Evolutionary conservation across 2,329 filamentous ascomycete genomes (phyloP).

Genomic region (Phyllosticta citriasiana): DNA sequence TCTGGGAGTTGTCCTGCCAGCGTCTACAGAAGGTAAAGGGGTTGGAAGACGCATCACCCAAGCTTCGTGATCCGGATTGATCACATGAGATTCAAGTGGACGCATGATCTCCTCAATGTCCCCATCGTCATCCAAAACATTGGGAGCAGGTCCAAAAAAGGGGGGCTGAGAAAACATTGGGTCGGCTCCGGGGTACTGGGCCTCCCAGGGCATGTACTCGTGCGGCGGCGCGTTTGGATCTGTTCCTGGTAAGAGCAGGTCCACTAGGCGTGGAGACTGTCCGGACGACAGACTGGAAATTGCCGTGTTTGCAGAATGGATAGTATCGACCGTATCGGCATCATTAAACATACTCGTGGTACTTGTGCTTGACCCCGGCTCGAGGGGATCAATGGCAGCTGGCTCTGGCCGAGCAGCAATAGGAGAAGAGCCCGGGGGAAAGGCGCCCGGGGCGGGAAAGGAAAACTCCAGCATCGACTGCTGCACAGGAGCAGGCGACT

Average conservation of each 20-base stretch:
- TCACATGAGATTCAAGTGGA: constrained; percentile 15
- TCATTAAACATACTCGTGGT: constrained; percentile 30
- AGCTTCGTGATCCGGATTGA: constrained; percentile 20
- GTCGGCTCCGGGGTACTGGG: constrained; percentile 20
- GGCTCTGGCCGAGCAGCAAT: constrained; percentile 15
- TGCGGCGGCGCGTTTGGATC: constrained; percentile 35
- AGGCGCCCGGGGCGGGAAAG: constrained; percentile 11
- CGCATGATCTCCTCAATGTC: constrained; percentile 48
- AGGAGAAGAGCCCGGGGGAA: constrained; percentile 10
- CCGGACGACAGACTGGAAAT: constrained; percentile 31
- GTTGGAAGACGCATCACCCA: constrained; percentile 32
- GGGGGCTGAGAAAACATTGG: constrained; percentile 23
- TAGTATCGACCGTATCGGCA: constrained; percentile 20
- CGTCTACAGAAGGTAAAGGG: constrained; percentile 23
- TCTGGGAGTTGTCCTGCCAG: constrained; percentile 12
- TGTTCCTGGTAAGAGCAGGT: constrained; percentile 39
- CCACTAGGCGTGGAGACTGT: constrained; percentile 38
- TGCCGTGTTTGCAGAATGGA: constrained; percentile 19
- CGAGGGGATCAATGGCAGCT: constrained; percentile 18
- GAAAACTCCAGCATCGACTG: constrained; percentile 4
- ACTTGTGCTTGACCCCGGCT: constrained; percentile 24
- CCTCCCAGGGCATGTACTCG: constrained; percentile 24
- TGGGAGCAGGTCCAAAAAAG: constrained; percentile 19
- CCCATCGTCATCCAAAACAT: constrained; percentile 30
- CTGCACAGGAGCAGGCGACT: neutral